These are phyloP conservation scores for Forsythia viridissima DNA, from an alignment of 257 asterid genomes.

Conservation along the genomic window DNA sequence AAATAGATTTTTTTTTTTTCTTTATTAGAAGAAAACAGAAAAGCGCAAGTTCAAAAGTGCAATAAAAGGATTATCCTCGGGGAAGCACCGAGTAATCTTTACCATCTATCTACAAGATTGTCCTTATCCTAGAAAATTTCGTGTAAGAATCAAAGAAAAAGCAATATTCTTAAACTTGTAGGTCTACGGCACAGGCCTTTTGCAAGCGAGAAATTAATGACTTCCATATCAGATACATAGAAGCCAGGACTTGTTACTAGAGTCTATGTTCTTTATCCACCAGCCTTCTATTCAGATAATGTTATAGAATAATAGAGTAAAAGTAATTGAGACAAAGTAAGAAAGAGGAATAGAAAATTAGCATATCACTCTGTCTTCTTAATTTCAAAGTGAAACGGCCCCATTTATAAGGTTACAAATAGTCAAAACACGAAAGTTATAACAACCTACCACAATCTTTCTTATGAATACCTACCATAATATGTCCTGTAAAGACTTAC, in stretches of 20 bases:
- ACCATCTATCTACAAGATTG: background rate
- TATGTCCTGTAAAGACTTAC: too few species aligned
- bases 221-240: background rate
- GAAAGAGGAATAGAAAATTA: background rate
- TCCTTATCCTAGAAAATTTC: background rate
- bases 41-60: background rate
- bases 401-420: too few species aligned
- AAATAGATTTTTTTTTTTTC: too few species aligned
- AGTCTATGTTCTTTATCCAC: background rate
- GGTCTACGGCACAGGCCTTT: background rate
- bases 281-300: background rate
- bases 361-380: too few species aligned
- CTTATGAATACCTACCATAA: too few species aligned
- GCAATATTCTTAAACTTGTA: background rate
- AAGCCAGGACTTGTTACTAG: background rate
- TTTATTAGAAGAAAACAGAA: too few species aligned
- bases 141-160: background rate
- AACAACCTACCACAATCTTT: background rate
- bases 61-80: too few species aligned
- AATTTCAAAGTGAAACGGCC: too few species aligned
- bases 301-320: too few species aligned
- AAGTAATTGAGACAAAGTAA: background rate
- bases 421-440: too few species aligned
- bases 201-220: background rate
- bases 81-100: too few species aligned